Evolutionary conservation across 495 filamentous ascomycete genomes (phyloP), one percentile per base, ranked within the genome.

Genomic region (Haplographium delicatum): DNA sequence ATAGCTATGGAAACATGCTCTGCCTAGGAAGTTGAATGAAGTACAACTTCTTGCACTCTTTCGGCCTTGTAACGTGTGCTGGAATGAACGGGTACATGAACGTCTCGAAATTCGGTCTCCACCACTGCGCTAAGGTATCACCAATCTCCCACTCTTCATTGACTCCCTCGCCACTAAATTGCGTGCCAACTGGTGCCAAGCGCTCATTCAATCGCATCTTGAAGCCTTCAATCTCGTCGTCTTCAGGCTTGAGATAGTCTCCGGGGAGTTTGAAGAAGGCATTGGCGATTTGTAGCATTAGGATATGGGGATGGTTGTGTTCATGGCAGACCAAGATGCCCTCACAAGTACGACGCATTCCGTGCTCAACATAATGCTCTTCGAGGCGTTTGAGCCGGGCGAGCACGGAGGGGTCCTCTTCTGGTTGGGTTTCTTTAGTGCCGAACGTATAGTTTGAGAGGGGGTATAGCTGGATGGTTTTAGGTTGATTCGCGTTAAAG

Each of bases 31-130:
- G 69, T 68, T 95, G 86, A 43, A 98, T 95, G 47, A 97, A 88
- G 65, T 96, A 98, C 41, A 96, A 74, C 78, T 98, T 98, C 76
- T 98, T 98, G 74, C 91, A 96, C 76, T 98, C 93, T 74, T 96
- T 98, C 15, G 93, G 93, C 34, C 94, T 78, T 7, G 93, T 95
- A 50, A 95, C 86, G 67, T 98, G 93, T 15, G 89, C 86, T 5
- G 93, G 93, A 37, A 96, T 82, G 68, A 95, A 98, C 0, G 93
- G 93, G 66, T 98, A 98, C 93, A 96, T 96, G 74, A 96, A 97
- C 1, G 93, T 98, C 73, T 98, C 93, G 62, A 97, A 96, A 70
- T 96, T 97, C 34, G 93, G 93, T 23, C 93, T 75, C 90, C 90
- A 98, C 93, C 94, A 98, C 71, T 95, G 90, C 30, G 93, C 91